Evolutionary conservation across 1,284 basidiomycete species (phyloP), one percentile per base, ranked within the genome.

Genomic region (Cutaneotrichosporon cavernicola): DNA sequence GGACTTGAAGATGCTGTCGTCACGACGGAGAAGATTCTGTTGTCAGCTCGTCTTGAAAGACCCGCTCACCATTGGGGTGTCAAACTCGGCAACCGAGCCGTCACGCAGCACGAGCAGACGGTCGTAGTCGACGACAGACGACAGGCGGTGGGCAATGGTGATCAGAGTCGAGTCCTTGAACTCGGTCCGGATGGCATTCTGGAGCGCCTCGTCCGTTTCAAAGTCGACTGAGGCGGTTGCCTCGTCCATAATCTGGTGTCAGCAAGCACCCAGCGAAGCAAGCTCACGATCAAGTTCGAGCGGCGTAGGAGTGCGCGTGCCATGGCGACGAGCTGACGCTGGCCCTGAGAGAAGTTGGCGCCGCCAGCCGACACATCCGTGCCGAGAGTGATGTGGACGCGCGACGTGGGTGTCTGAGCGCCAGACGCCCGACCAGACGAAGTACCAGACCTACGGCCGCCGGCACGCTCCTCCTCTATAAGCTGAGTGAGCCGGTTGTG

Each of bases 191-290:
- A 96, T 90, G 0, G 90, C 89, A 22, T 84, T 79, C 77, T 93
- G 91, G 62, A 96, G 91, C 77, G 90, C 78, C 64, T 74, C 76
- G 69, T 77, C 74, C 30, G 90, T 90, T 10, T 85, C 86, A 72
- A 90, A 90, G 76, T 91, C 90, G 55, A 91, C 88, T 65, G 89
- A 88, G 4, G 89, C 89, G 0, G 89, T 91, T 9, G 90, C 90
- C 77, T 94, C 91, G 76, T 94, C 91, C 64, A 93, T 83, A 34
- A 93, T 86, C 76, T 78, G 58, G 26, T 50, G 55, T 64, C 43
- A 70, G 64, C 5, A 6, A 26, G 3, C 21, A 21, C 2, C 16
- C 8, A 4, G 6, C 69, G 73, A 11, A 0, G 2, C 6, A 1
- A 31, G 69, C 77, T 70, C 59, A 77, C 74, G 60, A 93, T 88